Evolutionary conservation across 148 eudicot genomes (phyloP), one percentile per base, ranked within the genome.

Genomic region (Diospyros kaki): DNA sequence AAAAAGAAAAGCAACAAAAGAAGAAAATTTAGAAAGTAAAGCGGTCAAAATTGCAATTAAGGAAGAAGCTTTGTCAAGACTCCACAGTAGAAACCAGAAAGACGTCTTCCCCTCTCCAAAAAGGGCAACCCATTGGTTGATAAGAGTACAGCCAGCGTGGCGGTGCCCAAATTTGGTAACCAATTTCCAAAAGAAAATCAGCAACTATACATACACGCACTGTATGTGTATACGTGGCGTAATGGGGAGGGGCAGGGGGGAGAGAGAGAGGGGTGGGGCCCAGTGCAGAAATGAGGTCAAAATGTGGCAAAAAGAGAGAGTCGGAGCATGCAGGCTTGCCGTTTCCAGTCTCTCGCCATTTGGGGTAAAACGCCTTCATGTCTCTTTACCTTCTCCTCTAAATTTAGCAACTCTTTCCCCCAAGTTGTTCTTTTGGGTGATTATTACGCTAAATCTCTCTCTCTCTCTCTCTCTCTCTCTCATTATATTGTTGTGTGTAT

Each of bases 251-350:
- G 28, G n/a, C n/a, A n/a, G n/a, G 59, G 15, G 11, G 15, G 2
- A 4, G 64, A 48, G 55, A 50, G 9, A 7, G n/a, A 39, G 3
- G 5, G 51, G 76, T 40, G 76, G 76, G 76, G 28, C 59, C 76
- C 76, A 73, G 7, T 1, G 6, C 17, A 13, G 52, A 39, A 18
- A 74, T 15, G 43, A 64, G 64, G 76, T 81, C 84, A 74, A 83
- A 83, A 83, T 69, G 82, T 81, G 85, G 86, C 80, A 28, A 80
- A 85, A 85, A 81, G 50, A 43, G 76, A 66, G 58, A 73, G 10
- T 48, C 4, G 76, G 83, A 75, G 87, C 90, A 86, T 89, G 92
- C 92, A 87, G 84, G 86, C 84, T 89, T 89, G 84, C 93, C 93
- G 85, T 89, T 89, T 87, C 89, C 55, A 81, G 89, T 75, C 77